Evolutionary conservation across 495 filamentous ascomycete species (phyloP).

Genomic region (Aspergillus nanangensis): DNA sequence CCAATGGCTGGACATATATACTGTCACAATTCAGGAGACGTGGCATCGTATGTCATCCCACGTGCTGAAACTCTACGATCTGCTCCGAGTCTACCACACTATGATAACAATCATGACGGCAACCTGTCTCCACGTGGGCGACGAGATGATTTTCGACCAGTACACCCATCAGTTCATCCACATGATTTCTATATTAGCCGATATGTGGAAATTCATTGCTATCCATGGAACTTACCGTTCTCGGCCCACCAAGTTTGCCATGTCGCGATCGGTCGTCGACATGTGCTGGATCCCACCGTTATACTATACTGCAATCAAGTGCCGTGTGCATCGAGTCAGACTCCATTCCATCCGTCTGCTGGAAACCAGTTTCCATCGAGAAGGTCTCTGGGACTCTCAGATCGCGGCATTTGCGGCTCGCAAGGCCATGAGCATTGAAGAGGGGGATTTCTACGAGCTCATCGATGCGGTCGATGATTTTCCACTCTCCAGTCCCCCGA

Average conservation of each 20-base stretch:
- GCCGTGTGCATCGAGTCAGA: constrained; percentile 44
- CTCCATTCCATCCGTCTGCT: constrained; percentile 40
- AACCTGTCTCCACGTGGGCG: constrained; percentile 25
- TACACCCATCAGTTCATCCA: constrained; percentile 33
- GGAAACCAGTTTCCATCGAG: constrained; percentile 34
- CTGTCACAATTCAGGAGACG: too few species aligned
- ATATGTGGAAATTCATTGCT: constrained; percentile 20
- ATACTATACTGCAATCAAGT: constrained; percentile 52
- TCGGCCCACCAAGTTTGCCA: constrained; percentile 3
- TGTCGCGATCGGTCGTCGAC: constrained; percentile 36
- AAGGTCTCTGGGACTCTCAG: constrained; percentile 43
- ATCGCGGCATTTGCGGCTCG: background rate
- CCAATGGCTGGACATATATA: background rate
- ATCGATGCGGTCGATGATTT: too few species aligned
- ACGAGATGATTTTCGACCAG: constrained; percentile 39
- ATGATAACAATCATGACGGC: constrained; percentile 45
- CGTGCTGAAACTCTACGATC: too few species aligned
- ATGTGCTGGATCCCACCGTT: constrained; percentile 47
- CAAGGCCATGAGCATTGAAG: background rate
- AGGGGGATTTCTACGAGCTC: background rate
- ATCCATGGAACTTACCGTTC: background rate
- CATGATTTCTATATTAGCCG: constrained; percentile 25
- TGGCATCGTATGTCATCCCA: too few species aligned
- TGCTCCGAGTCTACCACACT: constrained; percentile 41
- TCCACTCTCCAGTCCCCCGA: too few species aligned